A percentile compares a stretch with the other conserved stretches of the same genome.
phyloP scores from a whole-genome alignment of 2,329 filamentous ascomycete species.

The Alternaria dauci region DNA sequence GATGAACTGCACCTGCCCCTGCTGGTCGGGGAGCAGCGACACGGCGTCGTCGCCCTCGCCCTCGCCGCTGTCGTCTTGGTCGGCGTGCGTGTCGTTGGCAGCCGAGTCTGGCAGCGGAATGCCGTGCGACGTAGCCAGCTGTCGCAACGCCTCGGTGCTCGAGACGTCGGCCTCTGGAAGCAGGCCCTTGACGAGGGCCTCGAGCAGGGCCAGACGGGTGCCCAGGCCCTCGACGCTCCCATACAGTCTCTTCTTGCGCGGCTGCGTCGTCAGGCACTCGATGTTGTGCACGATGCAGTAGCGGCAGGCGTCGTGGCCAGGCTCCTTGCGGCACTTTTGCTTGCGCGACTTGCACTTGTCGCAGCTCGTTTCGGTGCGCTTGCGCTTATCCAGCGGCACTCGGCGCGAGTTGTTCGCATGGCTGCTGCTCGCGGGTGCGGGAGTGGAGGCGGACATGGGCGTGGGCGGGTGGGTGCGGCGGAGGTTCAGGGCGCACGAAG shows the following conservation, averaged over 20 bases:
- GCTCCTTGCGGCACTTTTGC: conserved; percentile 55
- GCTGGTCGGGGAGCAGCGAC: conserved; percentile 53
- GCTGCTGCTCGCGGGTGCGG: conserved; percentile 18
- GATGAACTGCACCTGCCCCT: conserved; percentile 57
- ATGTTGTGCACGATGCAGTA: conserved; percentile 55
- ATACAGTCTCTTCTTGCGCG: conserved; percentile 56
- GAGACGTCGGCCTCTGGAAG: conserved; percentile 55
- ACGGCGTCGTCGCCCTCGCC: conserved; percentile 47
- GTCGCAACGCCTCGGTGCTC: conserved; percentile 53
- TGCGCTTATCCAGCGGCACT: conserved; percentile 56
- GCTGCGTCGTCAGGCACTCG: conserved; percentile 55
- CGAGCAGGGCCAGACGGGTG: conserved; percentile 53
- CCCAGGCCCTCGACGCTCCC: conserved; percentile 55
- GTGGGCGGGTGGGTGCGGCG: conserved; percentile 14
- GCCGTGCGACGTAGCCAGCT: conserved; percentile 51
- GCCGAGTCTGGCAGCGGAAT: conserved; percentile 50
- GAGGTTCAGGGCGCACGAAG: conserved; percentile 15
- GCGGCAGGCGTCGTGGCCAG: conserved; percentile 51
- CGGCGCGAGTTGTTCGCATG: conserved; percentile 39
- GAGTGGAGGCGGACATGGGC: conserved; percentile 16
- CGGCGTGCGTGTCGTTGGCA: conserved; percentile 23
- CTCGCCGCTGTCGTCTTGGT: conserved; percentile 28
- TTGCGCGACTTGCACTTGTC: conserved; percentile 59
- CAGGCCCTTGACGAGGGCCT: conserved; percentile 56
- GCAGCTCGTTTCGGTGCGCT: conserved; percentile 57